Percentiles rank a stretch among this genome's conserved stretches.
Conservation (phyloP, 495 filamentous ascomycete genomes). For the Aspergillus haitiensis region DNA sequence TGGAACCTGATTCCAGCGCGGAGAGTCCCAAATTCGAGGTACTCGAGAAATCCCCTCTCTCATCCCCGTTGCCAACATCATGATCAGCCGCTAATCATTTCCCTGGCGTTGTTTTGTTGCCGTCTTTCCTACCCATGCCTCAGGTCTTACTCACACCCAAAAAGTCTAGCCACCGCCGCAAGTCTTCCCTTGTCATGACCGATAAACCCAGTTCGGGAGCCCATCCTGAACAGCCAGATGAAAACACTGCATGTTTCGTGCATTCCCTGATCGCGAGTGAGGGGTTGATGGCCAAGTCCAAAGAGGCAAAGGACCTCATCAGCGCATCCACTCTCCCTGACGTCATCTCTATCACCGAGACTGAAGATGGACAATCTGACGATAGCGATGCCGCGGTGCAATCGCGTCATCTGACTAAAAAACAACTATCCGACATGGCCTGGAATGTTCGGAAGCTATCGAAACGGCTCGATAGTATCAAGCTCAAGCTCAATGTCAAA, state of each 20-base stretch:
- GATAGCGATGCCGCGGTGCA: conserved; percentile 40
- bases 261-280: conserved; percentile 72
- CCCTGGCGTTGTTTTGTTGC: not conserved
- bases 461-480: conserved; percentile 76
- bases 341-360: conserved; percentile 25
- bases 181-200: conserved; percentile 75
- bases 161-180: conserved; percentile 71
- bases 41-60: not conserved
- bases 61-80: not conserved
- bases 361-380: conserved; percentile 30
- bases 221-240: conserved; percentile 42
- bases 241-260: conserved; percentile 74
- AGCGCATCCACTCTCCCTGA: conserved; percentile 24
- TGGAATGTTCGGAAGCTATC: conserved; percentile 90
- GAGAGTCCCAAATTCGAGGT: not conserved
- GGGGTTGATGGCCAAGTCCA: conserved; percentile 22
- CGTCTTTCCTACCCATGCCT: not conserved
- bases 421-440: conserved; percentile 91
- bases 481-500: conserved; percentile 75
- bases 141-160: conserved; percentile 75
- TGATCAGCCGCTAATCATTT: not conserved
- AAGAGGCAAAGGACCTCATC: conserved; percentile 25
- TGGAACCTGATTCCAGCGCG: not conserved
- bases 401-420: conserved; percentile 80
- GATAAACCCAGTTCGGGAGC: conserved; percentile 41